Base-by-base conservation (phyloP, 352 stramenopile species). In the Thraustotheca clavata region DNA sequence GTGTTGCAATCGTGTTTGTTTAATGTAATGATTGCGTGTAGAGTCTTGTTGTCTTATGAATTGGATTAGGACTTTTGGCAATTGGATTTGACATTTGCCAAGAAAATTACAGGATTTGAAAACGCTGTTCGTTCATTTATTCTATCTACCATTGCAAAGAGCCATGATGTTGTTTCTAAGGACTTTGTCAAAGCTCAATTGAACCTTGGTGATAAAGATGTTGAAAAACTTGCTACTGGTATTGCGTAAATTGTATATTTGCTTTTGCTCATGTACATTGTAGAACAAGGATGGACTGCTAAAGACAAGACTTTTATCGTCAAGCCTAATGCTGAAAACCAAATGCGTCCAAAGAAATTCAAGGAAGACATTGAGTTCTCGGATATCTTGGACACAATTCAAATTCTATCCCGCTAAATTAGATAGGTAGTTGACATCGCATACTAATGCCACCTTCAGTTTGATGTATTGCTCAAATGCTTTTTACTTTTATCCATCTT, bases 381-480 rank as follows among this genome's bases (percentile, higher is more conserved):
- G 41, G 85, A 94, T 70, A 72, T 94, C 48, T 70, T 92, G 59
- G 89, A 94, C 77, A 80, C 87, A 73, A 88, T 94, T 60, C 73
- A 90, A 70, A 88, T 77, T 57, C 76, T 94, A 69, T 91, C 81
- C 73, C 88, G 76, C 87, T 93, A 91, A 78, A 80, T 83, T 79
- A 43, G n/a, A 60, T 34, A 60, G 12, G n/a, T 18, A 18, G 2
- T 35, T 14, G 43, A 9, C 2, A 31, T 52, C 43, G 12, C n/a
- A 18, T 31, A 24, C 43, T 24, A 52, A 18, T 52, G 11, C 43
- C n/a, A 52, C n/a, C 24, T 52, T 31, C 31, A 20, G n/a, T 52
- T 43, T 47, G 39, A n/a, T 27, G 2, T n/a, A n/a, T n/a, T n/a
- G n/a, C n/a, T n/a, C n/a, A n/a, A n/a, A n/a, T n/a, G n/a, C n/a